Evolutionary conservation across 192 early-diverging fungal genomes (phyloP).

Genomic region (Lobosporangium transversale): DNA sequence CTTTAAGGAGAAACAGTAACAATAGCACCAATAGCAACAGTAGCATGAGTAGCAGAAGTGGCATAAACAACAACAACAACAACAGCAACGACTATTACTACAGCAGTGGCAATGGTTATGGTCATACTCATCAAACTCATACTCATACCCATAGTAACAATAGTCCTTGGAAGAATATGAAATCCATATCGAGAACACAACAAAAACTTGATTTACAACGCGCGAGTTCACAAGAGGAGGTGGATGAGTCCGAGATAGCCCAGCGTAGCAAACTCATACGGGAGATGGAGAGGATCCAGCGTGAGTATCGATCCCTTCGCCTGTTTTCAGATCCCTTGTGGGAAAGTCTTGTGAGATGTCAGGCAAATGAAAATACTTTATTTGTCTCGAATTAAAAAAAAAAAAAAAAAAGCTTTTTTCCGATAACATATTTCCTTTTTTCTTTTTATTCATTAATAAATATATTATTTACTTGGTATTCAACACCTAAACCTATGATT

Average conservation of each 20-base stretch:
- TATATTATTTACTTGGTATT: background rate
- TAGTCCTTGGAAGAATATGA: conserved; percentile 16
- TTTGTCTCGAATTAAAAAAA: no score
- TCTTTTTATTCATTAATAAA: background rate
- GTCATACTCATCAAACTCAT: no score
- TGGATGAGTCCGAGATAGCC: conserved; percentile 20
- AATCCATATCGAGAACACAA: conserved; percentile 31
- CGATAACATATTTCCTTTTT: no score
- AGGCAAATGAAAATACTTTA: background rate
- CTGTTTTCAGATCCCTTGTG: conserved; percentile 21
- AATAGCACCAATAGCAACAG: no score
- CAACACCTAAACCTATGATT: background rate
- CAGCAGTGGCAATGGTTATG: no score
- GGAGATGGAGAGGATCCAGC: conserved; percentile 35
- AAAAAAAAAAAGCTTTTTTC: no score
- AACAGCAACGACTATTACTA: no score
- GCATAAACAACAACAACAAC: no score
- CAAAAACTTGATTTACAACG: conserved; percentile 39
- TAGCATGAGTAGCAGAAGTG: no score
- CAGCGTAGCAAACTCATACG: conserved; percentile 2
- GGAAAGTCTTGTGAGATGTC: conserved; percentile 33
- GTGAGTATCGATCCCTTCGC: conserved; percentile 25
- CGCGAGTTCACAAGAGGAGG: conserved; percentile 16
- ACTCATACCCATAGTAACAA: no score
- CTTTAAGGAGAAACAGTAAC: no score